Conservation (phyloP, 805 yeast species). For the Cyberlindnera subsufficiens region DNA sequence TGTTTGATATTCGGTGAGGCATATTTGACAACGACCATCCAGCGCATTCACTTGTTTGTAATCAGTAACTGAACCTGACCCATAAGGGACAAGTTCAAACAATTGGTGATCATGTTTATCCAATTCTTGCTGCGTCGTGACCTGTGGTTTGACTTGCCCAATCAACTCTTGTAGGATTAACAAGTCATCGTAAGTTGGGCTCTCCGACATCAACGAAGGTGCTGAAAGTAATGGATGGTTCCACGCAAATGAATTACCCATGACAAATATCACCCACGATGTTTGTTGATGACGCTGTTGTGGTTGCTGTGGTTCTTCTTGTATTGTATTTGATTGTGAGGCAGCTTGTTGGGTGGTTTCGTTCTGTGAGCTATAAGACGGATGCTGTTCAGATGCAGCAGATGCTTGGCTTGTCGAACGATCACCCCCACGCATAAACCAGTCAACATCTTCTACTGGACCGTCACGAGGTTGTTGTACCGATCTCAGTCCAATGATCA, state of each 20-base stretch:
- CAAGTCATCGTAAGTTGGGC: constrained; percentile 47
- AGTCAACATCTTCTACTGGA: constrained; percentile 11
- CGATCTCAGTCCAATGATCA: constrained; percentile 44
- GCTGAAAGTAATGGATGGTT: constrained; percentile 44
- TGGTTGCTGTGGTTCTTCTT: not conserved
- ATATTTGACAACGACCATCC: constrained; percentile 38
- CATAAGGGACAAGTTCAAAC: constrained; percentile 14
- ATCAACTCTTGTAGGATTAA: constrained; percentile 41
- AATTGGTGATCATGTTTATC: constrained; percentile 31
- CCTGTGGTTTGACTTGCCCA: constrained; percentile 39
- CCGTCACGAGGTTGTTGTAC: constrained; percentile 19
- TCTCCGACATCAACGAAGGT: constrained; percentile 40
- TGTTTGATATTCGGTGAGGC: constrained; percentile 41
- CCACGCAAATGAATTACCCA: constrained; percentile 48
- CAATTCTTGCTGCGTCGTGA: constrained; percentile 36
- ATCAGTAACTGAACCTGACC: not conserved
- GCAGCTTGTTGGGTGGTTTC: not conserved
- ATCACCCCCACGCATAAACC: constrained; percentile 9
- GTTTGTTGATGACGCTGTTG: constrained; percentile 22
- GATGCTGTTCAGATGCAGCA: not conserved
- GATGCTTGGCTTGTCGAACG: not conserved
- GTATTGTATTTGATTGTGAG: not conserved
- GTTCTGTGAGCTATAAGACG: not conserved
- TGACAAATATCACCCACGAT: constrained; percentile 58
- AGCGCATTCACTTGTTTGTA: constrained; percentile 1